Base-by-base conservation (phyloP, 2,329 filamentous ascomycete genomes). In the Thielaviopsis cerberus region DNA sequence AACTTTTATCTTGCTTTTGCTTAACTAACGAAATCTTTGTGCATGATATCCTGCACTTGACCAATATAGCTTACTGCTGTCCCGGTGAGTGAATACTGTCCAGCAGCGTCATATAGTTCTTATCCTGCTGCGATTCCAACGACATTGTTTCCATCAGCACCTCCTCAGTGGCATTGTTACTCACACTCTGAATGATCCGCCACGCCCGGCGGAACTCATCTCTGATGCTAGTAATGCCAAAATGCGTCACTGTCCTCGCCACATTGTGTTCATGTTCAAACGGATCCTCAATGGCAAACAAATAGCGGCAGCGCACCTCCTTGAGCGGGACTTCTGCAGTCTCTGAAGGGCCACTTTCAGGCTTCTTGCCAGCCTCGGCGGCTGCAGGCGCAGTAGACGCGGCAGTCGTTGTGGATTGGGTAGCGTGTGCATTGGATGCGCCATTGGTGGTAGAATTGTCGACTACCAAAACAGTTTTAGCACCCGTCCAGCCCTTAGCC, bases 181-280 rank as follows among this genome's bases (percentile, higher is more conserved):
- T 76, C 1, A 78, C 70, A 6, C 69, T 69, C 62, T 72, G 74
- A 62, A 90, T 80, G 59, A 94, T 84, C 37, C 79, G 74, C 79
- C 86, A 86, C 2, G 87, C 88, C 22, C 88, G 78, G 20, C 87
- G 78, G 65, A 94, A 92, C 69, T 95, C 88, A 64, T 92, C 85
- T 48, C 87, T 76, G 61, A 94, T 92, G 0, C 83, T 78, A 1
- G 87, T 83, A 62, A 94, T 87, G 1, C 88, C 88, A 61, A 82
- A 79, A 65, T 91, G 86, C 6, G 85, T 89, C 0, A 95, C 88
- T 0, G 88, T 94, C 54, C 88, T 76, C 2, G 86, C 90, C 34
- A 95, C 85, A 64, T 95, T 96, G 69, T 95, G 88, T 48, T 88
- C 83, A 1, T 82, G 71, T 71, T 95, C 88, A 65, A 95, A 95